phyloP scores from a whole-genome alignment of 2,329 filamentous ascomycete species.

The Claviceps sp. region DNA sequence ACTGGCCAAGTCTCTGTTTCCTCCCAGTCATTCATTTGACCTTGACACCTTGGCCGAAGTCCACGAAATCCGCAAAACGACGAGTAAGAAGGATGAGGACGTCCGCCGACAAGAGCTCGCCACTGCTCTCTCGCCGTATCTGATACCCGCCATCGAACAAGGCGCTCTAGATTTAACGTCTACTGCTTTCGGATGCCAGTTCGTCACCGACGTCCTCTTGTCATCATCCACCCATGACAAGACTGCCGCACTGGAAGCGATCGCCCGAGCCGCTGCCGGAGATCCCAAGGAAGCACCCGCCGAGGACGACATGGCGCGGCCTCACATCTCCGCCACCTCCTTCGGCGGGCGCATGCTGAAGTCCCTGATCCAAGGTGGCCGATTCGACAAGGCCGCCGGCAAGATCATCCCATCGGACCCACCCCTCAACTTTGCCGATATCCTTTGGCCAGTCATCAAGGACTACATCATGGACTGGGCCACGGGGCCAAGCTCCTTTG shows the following conservation, averaged over 20 bases:
- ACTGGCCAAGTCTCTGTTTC: slow-evolving; percentile 46
- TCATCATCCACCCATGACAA: slow-evolving; percentile 59
- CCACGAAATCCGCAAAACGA: slow-evolving; percentile 63
- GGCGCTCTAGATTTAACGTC: slow-evolving; percentile 55
- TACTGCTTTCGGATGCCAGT: slow-evolving; percentile 74
- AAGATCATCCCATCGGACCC: slow-evolving; percentile 59
- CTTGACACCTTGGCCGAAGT: slow-evolving; percentile 63
- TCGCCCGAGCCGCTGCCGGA: slow-evolving; percentile 49
- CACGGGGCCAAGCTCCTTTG: slow-evolving; percentile 72
- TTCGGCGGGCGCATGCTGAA: slow-evolving; percentile 77
- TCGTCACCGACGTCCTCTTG: slow-evolving; percentile 71
- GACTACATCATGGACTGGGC: slow-evolving; percentile 70
- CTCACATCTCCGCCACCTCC: slow-evolving; percentile 47
- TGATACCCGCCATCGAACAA: slow-evolving; percentile 60
- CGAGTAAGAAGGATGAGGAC: slow-evolving; percentile 84
- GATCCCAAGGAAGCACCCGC: slow-evolving; percentile 31
- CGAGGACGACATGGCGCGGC: slow-evolving; percentile 26
- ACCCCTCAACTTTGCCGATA: slow-evolving; percentile 63
- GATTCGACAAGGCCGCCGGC: slow-evolving; percentile 64
- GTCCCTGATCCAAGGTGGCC: slow-evolving; percentile 77
- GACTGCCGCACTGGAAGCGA: slow-evolving; percentile 54
- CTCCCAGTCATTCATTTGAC: slow-evolving; percentile 48
- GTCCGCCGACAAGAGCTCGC: slow-evolving; percentile 64
- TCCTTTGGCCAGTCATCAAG: slow-evolving; percentile 72
- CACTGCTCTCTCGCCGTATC: slow-evolving; percentile 55